These are phyloP conservation scores for Russula dissimulans DNA, from an alignment of 768 basidiomycete species.

Conservation along the genomic window DNA sequence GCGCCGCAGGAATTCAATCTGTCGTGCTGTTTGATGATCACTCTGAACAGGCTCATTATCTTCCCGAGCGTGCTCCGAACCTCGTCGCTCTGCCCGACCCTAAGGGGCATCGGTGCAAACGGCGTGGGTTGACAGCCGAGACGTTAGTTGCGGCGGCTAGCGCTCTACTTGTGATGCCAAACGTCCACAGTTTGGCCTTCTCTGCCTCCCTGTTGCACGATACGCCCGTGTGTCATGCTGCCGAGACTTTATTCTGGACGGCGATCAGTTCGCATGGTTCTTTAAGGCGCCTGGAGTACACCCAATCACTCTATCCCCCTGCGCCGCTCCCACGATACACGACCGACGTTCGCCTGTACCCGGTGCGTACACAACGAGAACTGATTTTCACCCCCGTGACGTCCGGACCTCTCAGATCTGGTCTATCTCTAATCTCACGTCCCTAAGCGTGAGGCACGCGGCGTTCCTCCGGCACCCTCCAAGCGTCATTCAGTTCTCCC, in stretches of 20 bases:
- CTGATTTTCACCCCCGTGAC: not conserved
- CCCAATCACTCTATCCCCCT: not conserved
- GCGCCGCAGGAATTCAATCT: not conserved
- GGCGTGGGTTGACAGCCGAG: not conserved
- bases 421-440: not conserved
- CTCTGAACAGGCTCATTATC: not conserved
- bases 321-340: not conserved
- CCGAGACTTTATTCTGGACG: not conserved
- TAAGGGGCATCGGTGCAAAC: not conserved
- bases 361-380: not conserved
- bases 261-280: not conserved
- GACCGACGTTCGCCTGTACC: not conserved
- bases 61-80: too few relatives aligned
- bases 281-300: not conserved
- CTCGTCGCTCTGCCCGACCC: not conserved
- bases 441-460: not conserved
- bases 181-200: not conserved
- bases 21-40: conserved; percentile 8
- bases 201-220: not conserved
- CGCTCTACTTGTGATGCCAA: conserved; percentile 5
- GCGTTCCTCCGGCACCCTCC: not conserved
- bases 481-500: conserved; percentile 1
- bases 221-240: not conserved
- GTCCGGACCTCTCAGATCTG: not conserved
- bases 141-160: not conserved